Base-by-base conservation (phyloP, 768 basidiomycete species). In the Boletus reticuloceps region DNA sequence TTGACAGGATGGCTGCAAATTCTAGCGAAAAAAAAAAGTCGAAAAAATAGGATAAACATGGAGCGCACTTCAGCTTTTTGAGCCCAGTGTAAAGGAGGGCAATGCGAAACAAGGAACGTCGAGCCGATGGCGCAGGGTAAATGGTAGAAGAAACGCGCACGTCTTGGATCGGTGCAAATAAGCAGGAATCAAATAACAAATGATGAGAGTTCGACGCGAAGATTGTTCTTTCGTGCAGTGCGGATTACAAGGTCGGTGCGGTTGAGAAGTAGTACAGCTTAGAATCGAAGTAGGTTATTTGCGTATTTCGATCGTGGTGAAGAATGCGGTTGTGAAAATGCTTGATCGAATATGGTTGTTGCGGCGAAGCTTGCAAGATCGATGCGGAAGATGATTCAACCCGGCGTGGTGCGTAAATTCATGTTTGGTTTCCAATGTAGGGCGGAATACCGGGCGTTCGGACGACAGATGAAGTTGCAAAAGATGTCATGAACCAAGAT, bases 171-270 rank as follows among this genome's bases (percentile, higher is more conserved):
- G 27, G 55, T 69, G 65, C 67, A 69, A 69, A 69, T 69, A 64
- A 69, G 69, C 69, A 69, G 61, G 65, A 62, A 59, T 70, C 55
- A 71, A 67, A 69, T 69, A 55, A 64, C 54, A 58, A 64, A 53
- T 65, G 40, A 63, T 48, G 64, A 65, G 58, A 67, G 56, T 72
- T 72, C 54, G 60, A 72, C 72, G 69, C 67, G 45, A 57, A 71
- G 61, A 72, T 71, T 65, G 65, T 65, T 62, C 67, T 60, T 46
- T 61, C 47, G 59, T 66, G 58, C 58, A 47, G 51, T 61, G 67
- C 34, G 51, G 57, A 61, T 61, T 66, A 56, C 60, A 51, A 56
- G 39, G 38, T 61, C 50, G 53, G 55, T 58, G 58, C 55, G 58
- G 59, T 41, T 34, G 48, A 51, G 51, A 56, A 48, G 47, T 58